Conservation (phyloP, 176 grass and related monocot species). For the Aegilops sharonensis region DNA sequence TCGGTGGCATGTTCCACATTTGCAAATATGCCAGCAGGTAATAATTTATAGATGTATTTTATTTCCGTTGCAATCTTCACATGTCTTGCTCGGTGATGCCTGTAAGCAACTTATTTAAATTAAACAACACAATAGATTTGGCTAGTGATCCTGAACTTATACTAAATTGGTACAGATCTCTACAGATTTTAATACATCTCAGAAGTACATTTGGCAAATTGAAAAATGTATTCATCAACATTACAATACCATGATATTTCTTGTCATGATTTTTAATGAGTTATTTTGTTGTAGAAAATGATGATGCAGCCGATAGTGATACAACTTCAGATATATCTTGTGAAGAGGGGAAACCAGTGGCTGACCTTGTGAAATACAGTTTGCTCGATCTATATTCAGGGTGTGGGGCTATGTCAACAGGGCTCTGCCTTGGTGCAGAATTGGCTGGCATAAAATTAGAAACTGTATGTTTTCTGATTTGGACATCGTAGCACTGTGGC, state of each 20-base stretch:
- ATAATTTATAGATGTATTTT: neutral
- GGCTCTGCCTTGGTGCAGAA: constrained; percentile 50
- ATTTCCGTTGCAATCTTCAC: neutral
- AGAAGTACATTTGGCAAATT: neutral
- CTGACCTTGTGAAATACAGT: neutral
- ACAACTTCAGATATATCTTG: constrained; percentile 44
- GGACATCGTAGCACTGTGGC: neutral
- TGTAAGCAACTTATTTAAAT: neutral
- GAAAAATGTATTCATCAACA: neutral
- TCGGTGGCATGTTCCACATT: constrained; percentile 56
- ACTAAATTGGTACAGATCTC: neutral
- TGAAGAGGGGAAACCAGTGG: constrained; percentile 19
- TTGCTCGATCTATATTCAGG: constrained; percentile 70
- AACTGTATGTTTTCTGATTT: neutral
- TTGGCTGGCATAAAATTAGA: constrained; percentile 46
- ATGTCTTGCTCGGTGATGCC: neutral
- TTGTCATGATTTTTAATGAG: neutral
- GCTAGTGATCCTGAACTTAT: neutral
- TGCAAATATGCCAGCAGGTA: constrained; percentile 51
- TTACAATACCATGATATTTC: neutral
- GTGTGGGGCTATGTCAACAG: constrained; percentile 70
- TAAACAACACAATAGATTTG: neutral
- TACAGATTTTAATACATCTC: neutral
- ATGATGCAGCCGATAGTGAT: constrained; percentile 6
- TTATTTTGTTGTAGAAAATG: constrained; percentile 34